phyloP scores from a whole-genome alignment of 768 basidiomycete species.

The Pleurotus ostreatus region DNA sequence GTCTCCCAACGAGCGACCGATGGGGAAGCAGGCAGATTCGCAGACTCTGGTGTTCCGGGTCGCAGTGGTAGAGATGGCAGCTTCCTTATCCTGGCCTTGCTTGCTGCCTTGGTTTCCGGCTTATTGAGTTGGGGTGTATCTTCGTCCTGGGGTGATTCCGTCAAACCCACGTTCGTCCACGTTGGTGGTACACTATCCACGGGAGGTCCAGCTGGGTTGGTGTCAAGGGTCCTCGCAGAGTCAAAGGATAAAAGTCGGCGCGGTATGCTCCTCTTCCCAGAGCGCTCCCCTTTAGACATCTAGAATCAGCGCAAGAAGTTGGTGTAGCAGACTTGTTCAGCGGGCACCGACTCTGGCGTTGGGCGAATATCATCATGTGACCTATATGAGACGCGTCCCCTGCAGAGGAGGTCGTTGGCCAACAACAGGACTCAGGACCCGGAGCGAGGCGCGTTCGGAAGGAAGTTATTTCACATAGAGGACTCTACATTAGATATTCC shows the following conservation, averaged over 20 bases:
- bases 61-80: slow-evolving; percentile 33
- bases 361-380: too few species aligned
- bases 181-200: background rate
- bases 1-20: slow-evolving; percentile 48
- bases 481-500: too few species aligned
- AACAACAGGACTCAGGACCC: too few species aligned
- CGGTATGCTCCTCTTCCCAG: slow-evolving; percentile 10
- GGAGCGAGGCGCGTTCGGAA: too few species aligned
- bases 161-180: background rate
- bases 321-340: too few species aligned
- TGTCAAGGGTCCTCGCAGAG: slow-evolving; percentile 14
- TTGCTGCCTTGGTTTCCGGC: slow-evolving; percentile 11
- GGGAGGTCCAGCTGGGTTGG: background rate
- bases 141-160: slow-evolving; percentile 1
- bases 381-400: too few species aligned
- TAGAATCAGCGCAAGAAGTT: too few species aligned
- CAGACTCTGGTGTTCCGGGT: slow-evolving; percentile 32
- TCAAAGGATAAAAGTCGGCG: slow-evolving; percentile 23
- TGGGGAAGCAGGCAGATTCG: slow-evolving; percentile 33
- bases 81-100: slow-evolving; percentile 7
- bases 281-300: slow-evolving; percentile 14
- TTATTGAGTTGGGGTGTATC: slow-evolving; percentile 8
- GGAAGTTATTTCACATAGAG: too few species aligned
- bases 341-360: too few species aligned
- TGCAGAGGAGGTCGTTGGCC: too few species aligned